These are phyloP conservation scores for Canariomyces notabilis DNA, from an alignment of 2,329 filamentous ascomycete genomes.

Conservation along the genomic window DNA sequence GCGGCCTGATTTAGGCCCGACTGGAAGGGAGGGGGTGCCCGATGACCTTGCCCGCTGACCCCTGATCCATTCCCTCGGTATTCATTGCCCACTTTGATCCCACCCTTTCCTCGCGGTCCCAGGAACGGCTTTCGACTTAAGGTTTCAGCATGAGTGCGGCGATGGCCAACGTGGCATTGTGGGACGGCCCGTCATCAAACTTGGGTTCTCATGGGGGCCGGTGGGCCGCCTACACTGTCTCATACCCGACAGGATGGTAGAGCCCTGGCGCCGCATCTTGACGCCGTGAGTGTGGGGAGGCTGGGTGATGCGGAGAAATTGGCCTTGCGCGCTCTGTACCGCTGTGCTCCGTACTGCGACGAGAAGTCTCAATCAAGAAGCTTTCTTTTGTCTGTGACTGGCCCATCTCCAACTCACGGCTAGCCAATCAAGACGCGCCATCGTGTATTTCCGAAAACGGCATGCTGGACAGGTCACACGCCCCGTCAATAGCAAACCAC, in stretches of 20 bases:
- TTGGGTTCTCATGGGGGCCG: slow-evolving; percentile 23
- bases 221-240: slow-evolving; percentile 12
- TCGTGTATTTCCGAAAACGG: background rate
- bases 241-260: slow-evolving; percentile 9
- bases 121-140: background rate
- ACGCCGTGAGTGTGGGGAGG: slow-evolving; percentile 12
- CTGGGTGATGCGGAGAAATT: slow-evolving; percentile 12
- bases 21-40: background rate
- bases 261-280: slow-evolving; percentile 6
- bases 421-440: slow-evolving; percentile 16
- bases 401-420: slow-evolving; percentile 1
- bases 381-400: slow-evolving; percentile 20
- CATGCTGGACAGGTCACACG: slow-evolving; percentile 9
- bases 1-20: background rate
- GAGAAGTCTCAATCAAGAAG: slow-evolving; percentile 19
- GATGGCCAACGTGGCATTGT: slow-evolving; percentile 10
- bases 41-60: slow-evolving; percentile 6
- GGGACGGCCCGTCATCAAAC: slow-evolving; percentile 13
- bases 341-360: too few relatives aligned
- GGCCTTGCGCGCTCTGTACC: slow-evolving; percentile 12
- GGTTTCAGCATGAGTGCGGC: slow-evolving; percentile 14
- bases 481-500: slow-evolving; percentile 32
- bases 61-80: slow-evolving; percentile 2
- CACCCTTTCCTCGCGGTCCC: background rate
- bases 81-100: background rate